Evolutionary conservation across 352 stramenopile genomes (phyloP).

Genomic region (Phytophthora aleatoria): DNA sequence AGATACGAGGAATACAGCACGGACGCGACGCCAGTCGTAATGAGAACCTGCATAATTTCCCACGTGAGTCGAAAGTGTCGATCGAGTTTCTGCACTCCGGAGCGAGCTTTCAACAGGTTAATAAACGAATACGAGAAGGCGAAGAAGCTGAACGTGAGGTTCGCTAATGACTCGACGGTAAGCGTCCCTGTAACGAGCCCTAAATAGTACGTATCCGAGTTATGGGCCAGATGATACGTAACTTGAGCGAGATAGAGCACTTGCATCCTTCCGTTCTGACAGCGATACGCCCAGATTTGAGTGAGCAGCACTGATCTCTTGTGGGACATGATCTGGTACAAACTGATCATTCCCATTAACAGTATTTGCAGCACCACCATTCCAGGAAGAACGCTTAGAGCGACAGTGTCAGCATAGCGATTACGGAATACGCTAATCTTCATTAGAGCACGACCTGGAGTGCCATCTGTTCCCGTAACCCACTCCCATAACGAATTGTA

Average conservation of each 20-base stretch:
- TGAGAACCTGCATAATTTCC: constrained; percentile 32
- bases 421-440: constrained; percentile 34
- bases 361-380: constrained; percentile 37
- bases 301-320: constrained; percentile 34
- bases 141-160: constrained; percentile 36
- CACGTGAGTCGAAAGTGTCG: constrained; percentile 34
- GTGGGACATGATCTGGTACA: constrained; percentile 40
- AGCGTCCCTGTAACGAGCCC: constrained; percentile 32
- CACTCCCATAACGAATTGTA: constrained; percentile 41
- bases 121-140: constrained; percentile 36
- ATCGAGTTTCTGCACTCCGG: constrained; percentile 29
- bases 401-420: constrained; percentile 29
- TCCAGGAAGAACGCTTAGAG: constrained; percentile 25
- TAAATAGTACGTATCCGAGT: constrained; percentile 34
- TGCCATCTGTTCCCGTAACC: constrained; percentile 18
- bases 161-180: constrained; percentile 24
- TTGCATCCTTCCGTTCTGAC: constrained; percentile 34
- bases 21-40: constrained; percentile 11
- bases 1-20: constrained; percentile 19
- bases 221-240: constrained; percentile 27
- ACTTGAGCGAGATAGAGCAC: constrained; percentile 31
- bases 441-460: constrained; percentile 26
- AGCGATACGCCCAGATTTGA: constrained; percentile 41
- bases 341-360: constrained; percentile 32
- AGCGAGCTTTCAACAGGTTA: constrained; percentile 32